These are phyloP conservation scores for Termitomyces sp. DNA, from an alignment of 768 basidiomycete genomes.

Conservation along the genomic window DNA sequence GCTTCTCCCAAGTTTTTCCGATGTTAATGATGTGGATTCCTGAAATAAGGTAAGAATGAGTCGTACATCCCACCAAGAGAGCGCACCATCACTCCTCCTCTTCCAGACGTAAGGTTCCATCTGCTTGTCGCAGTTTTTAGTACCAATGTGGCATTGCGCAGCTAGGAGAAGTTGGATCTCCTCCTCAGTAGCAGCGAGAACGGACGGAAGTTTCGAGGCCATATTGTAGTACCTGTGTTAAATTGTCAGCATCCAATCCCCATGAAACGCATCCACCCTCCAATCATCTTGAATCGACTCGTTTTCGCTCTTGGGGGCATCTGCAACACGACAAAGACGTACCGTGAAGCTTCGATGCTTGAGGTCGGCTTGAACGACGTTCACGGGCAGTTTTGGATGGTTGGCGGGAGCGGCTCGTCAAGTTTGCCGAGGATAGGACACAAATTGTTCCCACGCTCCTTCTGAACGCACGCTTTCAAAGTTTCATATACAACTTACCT, in stretches of 20 bases:
- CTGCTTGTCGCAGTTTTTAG: conserved; percentile 99
- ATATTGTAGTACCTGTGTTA: conserved; percentile 35
- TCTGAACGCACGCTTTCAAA: too few relatives aligned
- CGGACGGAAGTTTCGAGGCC: conserved; percentile 91
- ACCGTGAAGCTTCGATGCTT: conserved; percentile 42
- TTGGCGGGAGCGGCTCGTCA: conserved; percentile 31
- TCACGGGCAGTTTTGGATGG: conserved; percentile 35
- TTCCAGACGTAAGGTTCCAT: conserved; percentile 99
- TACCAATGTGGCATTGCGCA: conserved; percentile 95
- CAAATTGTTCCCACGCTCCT: conserved; percentile 32
- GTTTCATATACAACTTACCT: too few relatives aligned
- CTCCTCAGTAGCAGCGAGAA: conserved; percentile 93
- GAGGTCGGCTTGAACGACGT: conserved; percentile 44
- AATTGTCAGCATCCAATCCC: conserved; percentile 33
- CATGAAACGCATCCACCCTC: conserved; percentile 39
- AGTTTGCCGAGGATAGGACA: conserved; percentile 26
- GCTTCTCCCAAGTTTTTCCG: conserved; percentile 99
- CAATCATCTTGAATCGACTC: conserved; percentile 25
- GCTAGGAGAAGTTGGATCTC: conserved; percentile 94
- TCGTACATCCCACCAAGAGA: neutral
- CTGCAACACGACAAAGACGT: conserved; percentile 24
- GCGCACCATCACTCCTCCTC: conserved; percentile 89
- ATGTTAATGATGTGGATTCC: conserved; percentile 97
- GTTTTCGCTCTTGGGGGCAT: conserved; percentile 25
- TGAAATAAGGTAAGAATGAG: conserved; percentile 27